Conservation (phyloP, 1,139 yeast genomes). For the Casaregolazyma lundiana region DNA sequence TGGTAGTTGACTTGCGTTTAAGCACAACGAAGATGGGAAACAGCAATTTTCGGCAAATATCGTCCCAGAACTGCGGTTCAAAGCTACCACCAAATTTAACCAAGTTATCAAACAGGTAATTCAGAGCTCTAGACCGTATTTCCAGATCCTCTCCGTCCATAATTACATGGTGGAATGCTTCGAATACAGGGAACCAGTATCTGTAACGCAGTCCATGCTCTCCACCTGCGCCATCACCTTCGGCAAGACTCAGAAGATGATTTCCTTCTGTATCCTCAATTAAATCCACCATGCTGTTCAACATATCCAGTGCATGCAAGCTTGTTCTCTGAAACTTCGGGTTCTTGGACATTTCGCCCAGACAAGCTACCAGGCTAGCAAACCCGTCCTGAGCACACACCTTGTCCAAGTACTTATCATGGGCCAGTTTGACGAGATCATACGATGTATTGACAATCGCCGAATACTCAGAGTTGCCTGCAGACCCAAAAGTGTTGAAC, state of each 20-base stretch:
- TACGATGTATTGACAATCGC: constrained; percentile 59
- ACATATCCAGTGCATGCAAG: constrained; percentile 73
- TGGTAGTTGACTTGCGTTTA: constrained; percentile 68
- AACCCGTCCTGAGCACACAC: constrained; percentile 73
- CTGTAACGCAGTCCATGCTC: constrained; percentile 16
- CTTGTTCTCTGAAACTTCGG: constrained; percentile 76
- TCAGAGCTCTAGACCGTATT: constrained; percentile 85
- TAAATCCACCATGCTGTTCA: constrained; percentile 58
- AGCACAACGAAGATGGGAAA: constrained; percentile 88
- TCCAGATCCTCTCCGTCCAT: constrained; percentile 94
- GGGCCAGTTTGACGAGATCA: constrained; percentile 59
- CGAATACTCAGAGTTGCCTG: constrained; percentile 39
- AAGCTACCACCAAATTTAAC: constrained; percentile 76
- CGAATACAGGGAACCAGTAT: constrained; percentile 77
- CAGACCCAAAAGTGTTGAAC: constrained; percentile 66
- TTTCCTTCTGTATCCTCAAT: constrained; percentile 20
- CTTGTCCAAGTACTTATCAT: constrained; percentile 55
- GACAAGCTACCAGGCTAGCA: constrained; percentile 66
- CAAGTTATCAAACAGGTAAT: constrained; percentile 73
- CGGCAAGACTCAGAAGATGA: constrained; percentile 10
- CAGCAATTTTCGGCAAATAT: constrained; percentile 66
- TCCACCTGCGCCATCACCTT: constrained; percentile 20
- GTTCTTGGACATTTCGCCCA: constrained; percentile 80
- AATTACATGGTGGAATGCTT: constrained; percentile 79
- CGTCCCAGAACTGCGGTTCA: constrained; percentile 73